These are phyloP conservation scores for Wakefieldia striispora DNA, from an alignment of 768 basidiomycete species.

Conservation along the genomic window DNA sequence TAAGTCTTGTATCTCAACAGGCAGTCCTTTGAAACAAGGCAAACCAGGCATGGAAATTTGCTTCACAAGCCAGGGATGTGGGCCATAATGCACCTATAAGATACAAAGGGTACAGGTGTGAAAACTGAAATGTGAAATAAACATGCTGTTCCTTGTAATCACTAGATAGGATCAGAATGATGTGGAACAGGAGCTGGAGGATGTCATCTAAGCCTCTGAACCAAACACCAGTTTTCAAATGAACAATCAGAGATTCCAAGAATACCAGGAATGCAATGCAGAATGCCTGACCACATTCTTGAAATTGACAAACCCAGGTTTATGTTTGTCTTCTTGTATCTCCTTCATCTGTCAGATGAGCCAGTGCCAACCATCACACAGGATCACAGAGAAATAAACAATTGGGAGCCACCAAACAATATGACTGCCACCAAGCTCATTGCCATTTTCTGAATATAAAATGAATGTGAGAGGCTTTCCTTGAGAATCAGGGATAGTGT, in stretches of 20 bases:
- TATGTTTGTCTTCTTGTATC: background rate
- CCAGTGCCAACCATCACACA: no score
- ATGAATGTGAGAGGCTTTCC: slow-evolving; percentile 29
- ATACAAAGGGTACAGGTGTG: no score
- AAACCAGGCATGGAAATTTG: background rate
- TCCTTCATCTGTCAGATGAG: slow-evolving; percentile 1
- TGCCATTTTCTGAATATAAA: background rate
- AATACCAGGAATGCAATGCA: slow-evolving; percentile 5
- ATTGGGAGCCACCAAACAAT: slow-evolving; percentile 17
- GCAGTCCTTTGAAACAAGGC: background rate
- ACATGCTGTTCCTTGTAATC: slow-evolving; percentile 46
- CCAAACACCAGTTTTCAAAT: slow-evolving; percentile 5
- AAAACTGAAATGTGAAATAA: no score
- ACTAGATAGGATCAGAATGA: slow-evolving; percentile 32
- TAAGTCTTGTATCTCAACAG: no score
- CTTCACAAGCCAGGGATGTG: background rate
- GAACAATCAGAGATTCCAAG: background rate
- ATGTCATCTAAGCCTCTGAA: slow-evolving; percentile 30
- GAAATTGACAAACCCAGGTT: background rate
- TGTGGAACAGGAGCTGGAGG: slow-evolving; percentile 30
- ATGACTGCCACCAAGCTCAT: background rate
- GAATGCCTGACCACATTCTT: no score
- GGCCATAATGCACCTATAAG: background rate
- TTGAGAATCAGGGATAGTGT: background rate
- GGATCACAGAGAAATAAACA: slow-evolving; percentile 3